Evolutionary conservation across 768 basidiomycete species (phyloP).

Genomic region (Suillus hirtellus): DNA sequence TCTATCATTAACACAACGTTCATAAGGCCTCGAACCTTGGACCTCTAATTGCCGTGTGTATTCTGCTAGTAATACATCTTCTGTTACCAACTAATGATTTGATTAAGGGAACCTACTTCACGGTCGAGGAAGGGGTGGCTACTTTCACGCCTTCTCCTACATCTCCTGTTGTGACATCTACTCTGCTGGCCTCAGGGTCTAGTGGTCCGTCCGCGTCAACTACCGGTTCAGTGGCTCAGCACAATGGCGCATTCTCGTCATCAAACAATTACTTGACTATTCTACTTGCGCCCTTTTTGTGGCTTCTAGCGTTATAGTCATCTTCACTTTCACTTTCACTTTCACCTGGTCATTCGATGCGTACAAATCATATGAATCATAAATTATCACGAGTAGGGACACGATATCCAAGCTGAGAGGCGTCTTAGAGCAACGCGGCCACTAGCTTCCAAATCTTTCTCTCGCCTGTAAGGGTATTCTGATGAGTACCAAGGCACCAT

Average conservation of each 20-base stretch:
- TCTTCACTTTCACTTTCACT: neutral
- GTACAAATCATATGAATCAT: constrained; percentile 9
- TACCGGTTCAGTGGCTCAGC: constrained; percentile 12
- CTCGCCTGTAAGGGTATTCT: constrained; percentile 32
- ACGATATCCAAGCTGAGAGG: constrained; percentile 10
- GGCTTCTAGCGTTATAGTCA: neutral
- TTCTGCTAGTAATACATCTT: neutral
- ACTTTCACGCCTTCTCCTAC: constrained; percentile 56
- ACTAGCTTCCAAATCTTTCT: constrained; percentile 35
- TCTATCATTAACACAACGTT: neutral
- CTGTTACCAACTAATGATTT: constrained; percentile 9
- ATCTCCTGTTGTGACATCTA: constrained; percentile 25
- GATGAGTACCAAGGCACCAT: constrained; percentile 25
- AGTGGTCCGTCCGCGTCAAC: neutral
- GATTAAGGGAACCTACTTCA: constrained; percentile 65
- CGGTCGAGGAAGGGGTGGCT: constrained; percentile 67
- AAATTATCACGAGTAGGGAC: constrained; percentile 1
- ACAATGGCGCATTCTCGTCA: constrained; percentile 4
- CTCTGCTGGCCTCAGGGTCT: constrained; percentile 26
- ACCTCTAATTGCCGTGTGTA: constrained; percentile 55
- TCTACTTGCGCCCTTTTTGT: neutral
- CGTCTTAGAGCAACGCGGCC: neutral
- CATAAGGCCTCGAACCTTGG: constrained; percentile 56
- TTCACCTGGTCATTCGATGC: neutral
- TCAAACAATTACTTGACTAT: constrained; percentile 9